Evolutionary conservation across 2,329 filamentous ascomycete species (phyloP).

Genomic region (Fusarium virguliforme): DNA sequence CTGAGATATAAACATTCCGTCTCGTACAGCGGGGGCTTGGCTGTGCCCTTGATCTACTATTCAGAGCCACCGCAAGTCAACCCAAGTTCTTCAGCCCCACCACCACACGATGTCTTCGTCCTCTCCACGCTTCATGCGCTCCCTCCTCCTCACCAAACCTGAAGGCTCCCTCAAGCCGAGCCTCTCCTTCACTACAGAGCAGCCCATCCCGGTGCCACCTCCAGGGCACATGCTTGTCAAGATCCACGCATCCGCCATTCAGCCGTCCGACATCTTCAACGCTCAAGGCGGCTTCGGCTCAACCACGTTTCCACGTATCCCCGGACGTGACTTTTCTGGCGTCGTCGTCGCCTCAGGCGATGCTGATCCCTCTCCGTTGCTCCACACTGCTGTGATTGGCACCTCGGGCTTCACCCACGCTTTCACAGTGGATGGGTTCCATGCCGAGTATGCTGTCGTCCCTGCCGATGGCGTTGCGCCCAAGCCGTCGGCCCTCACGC

Average conservation of each 20-base stretch:
- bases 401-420: slow-evolving; percentile 6
- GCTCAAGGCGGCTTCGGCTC: slow-evolving; percentile 1
- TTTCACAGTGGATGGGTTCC: slow-evolving; percentile 9
- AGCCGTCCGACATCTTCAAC: slow-evolving; percentile 8
- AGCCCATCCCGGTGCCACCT: not conserved
- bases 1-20: not conserved
- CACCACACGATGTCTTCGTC: not conserved
- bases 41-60: not conserved
- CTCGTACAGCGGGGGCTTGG: not conserved
- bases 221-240: slow-evolving; percentile 4
- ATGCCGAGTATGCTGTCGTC: slow-evolving; percentile 11
- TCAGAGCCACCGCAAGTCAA: no score
- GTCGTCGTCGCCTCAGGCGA: slow-evolving; percentile 9
- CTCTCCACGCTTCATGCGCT: slow-evolving; percentile 1
- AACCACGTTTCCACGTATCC: slow-evolving; percentile 8
- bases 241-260: slow-evolving; percentile 3
- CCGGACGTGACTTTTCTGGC: slow-evolving; percentile 12
- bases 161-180: not conserved
- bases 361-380: not conserved
- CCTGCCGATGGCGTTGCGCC: slow-evolving; percentile 2
- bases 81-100: fast-evolving
- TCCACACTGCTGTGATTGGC: not conserved
- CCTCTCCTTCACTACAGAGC: not conserved
- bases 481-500: not conserved
- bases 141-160: slow-evolving; percentile 5